Evolutionary conservation across 2,329 filamentous ascomycete species (phyloP), one percentile per base, ranked within the genome.

Genomic region (Akanthomyces lecanii): DNA sequence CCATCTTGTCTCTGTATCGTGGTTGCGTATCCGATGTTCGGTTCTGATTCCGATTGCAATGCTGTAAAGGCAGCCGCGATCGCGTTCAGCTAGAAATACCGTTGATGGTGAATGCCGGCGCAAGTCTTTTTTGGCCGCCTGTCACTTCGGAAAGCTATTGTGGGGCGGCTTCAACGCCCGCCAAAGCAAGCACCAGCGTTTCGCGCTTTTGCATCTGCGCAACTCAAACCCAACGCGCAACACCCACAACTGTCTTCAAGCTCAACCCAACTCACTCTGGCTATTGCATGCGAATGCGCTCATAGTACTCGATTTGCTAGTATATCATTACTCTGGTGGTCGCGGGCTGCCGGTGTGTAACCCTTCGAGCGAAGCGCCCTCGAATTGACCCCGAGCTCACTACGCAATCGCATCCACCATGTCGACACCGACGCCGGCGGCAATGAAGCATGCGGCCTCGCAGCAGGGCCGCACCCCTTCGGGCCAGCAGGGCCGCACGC

Each of bases 371-470:
- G 14, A 10, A 12, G 18, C 40, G n/a, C 38, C 25, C 18, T 51
- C 23, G 56, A 40, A 30, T 53, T 48, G 42, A 61, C 16, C 51
- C 28, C 8, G 16, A 44, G 30, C 21, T 40, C n/a, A 6, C 25
- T n/a, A 23, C 38, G n/a, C 33, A 25, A 18, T 25, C 38, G 42
- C 48, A 33, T 25, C 33, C 11, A 48, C 36, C 57, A 83, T 83
- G 81, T 74, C 81, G 33, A 83, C 81, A 0, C 80, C 81, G 16
- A 83, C 80, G 11, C 80, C 81, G 11, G 82, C 80, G 8, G 74
- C 80, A 11, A 80, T 79, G 72, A 83, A 82, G 72, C 77, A 79
- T 66, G 74, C 66, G 57, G 68, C 72, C 33, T 77, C 76, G 40
- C 76, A 78, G 67, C 77, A 78, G 67, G 76, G 76, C 33, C 74